Conservation (phyloP, 2,329 filamentous ascomycete genomes). For the Hypoxylon sp. region DNA sequence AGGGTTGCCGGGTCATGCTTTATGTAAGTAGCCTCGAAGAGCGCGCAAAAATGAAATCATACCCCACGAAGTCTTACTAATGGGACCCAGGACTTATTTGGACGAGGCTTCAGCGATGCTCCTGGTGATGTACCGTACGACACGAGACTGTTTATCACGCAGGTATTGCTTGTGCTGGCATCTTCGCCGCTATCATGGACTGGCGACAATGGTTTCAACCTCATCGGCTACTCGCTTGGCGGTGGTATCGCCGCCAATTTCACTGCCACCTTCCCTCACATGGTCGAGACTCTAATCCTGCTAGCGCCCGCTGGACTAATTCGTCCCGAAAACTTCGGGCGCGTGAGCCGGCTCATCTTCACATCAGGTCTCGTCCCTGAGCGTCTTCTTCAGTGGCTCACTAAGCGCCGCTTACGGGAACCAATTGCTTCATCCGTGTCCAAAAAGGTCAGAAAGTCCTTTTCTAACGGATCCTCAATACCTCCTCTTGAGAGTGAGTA, state of each 20-base stretch:
- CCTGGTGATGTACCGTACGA: slow-evolving; percentile 78
- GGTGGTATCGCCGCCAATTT: slow-evolving; percentile 83
- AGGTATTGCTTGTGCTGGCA: slow-evolving; percentile 77
- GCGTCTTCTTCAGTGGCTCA: slow-evolving; percentile 62
- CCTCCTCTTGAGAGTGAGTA: slow-evolving; percentile 44
- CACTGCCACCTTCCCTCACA: slow-evolving; percentile 76
- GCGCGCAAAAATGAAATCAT: not conserved
- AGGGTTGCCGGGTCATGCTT: slow-evolving; percentile 83
- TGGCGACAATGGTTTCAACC: slow-evolving; percentile 67
- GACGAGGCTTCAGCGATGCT: slow-evolving; percentile 75
- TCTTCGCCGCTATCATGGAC: slow-evolving; percentile 80
- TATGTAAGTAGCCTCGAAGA: slow-evolving; percentile 64
- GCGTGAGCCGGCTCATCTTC: slow-evolving; percentile 65
- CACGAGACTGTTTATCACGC: slow-evolving; percentile 77
- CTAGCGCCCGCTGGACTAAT: slow-evolving; percentile 85
- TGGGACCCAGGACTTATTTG: slow-evolving; percentile 71
- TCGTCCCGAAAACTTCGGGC: slow-evolving; percentile 65
- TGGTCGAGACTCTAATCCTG: slow-evolving; percentile 78
- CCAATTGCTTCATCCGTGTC: slow-evolving; percentile 61
- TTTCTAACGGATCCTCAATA: slow-evolving; percentile 37
- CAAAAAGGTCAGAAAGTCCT: slow-evolving; percentile 43
- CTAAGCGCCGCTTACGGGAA: slow-evolving; percentile 62
- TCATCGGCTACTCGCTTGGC: slow-evolving; percentile 86
- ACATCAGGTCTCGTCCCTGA: slow-evolving; percentile 68
- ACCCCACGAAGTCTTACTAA: slow-evolving; percentile 19